phyloP scores from a whole-genome alignment of 371 early-diverging fungal species.

The Apophysomyces variabilis region DNA sequence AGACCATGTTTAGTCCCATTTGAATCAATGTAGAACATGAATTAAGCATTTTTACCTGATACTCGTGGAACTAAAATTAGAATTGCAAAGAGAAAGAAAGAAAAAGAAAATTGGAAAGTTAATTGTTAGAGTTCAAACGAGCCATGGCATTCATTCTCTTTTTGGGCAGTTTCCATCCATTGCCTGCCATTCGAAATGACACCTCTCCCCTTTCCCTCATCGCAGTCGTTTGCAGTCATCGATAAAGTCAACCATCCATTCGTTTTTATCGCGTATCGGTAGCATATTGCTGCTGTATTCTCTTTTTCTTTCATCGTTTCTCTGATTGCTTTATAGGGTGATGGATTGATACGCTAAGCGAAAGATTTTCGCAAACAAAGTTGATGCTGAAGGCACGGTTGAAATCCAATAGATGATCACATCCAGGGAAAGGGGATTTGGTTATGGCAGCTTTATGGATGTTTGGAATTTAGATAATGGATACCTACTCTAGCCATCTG shows the following conservation, averaged over 20 bases:
- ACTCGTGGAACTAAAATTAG: slow-evolving; percentile 63
- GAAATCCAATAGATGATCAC: too few relatives aligned
- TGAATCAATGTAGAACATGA: background rate
- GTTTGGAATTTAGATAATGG: background rate
- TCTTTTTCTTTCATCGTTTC: background rate
- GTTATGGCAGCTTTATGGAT: background rate
- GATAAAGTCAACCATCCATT: background rate
- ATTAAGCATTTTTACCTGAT: slow-evolving; percentile 44
- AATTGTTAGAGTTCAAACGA: too few relatives aligned
- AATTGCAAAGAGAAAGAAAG: background rate
- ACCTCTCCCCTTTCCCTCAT: slow-evolving; percentile 18
- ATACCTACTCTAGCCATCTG: slow-evolving; percentile 10
- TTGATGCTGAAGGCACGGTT: too few relatives aligned
- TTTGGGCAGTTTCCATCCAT: background rate
- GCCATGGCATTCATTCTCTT: too few relatives aligned
- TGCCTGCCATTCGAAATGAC: background rate
- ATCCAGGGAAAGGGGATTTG: background rate
- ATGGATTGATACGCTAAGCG: background rate
- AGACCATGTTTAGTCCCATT: background rate
- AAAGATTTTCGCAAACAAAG: too few relatives aligned
- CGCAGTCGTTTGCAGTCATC: background rate
- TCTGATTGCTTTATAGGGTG: background rate
- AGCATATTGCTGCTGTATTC: background rate
- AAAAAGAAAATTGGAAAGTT: too few relatives aligned
- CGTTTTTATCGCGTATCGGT: background rate